Evolutionary conservation across 192 early-diverging fungal genomes (phyloP).

Genomic region (Geranomyces michiganensis): DNA sequence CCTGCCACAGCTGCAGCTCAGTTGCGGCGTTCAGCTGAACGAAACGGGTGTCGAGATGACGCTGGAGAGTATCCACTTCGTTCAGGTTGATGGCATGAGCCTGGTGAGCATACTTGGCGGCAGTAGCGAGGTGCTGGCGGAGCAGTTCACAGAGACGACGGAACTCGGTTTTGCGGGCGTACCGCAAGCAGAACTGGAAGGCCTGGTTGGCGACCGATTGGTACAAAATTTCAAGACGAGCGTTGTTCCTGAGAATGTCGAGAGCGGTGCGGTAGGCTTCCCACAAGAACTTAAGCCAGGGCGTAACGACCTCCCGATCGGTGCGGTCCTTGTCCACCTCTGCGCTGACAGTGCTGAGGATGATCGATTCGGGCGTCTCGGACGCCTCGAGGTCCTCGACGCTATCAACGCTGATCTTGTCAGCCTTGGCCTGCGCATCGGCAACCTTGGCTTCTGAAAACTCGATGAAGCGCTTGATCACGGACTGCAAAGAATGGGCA

Average conservation of each 20-base stretch:
- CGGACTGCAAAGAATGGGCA: constrained; percentile 28
- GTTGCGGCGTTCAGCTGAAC: constrained; percentile 93
- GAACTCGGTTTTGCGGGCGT: constrained; percentile 98
- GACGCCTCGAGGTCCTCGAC: constrained; percentile 96
- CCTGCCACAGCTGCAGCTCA: constrained; percentile 99
- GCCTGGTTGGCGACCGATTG: constrained; percentile 88
- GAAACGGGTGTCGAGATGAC: constrained; percentile 95
- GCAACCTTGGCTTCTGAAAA: constrained; percentile 83
- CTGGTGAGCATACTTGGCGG: constrained; percentile 91
- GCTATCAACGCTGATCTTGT: constrained; percentile 78
- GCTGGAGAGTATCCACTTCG: constrained; percentile 94
- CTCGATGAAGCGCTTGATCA: constrained; percentile 86
- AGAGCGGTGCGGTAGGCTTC: constrained; percentile 98
- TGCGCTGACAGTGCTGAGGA: constrained; percentile 91
- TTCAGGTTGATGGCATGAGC: constrained; percentile 91
- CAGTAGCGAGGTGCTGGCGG: constrained; percentile 86
- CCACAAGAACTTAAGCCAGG: constrained; percentile 99
- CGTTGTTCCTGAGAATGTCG: constrained; percentile 96
- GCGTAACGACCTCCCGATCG: constrained; percentile 96
- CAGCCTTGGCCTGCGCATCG: constrained; percentile 88
- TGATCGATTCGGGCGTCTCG: constrained; percentile 96
- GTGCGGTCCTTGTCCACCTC: constrained; percentile 95
- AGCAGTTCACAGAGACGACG: constrained; percentile 96
- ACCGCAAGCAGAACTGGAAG: constrained; percentile 94
- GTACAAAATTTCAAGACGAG: constrained; percentile 91